Evolutionary conservation across 345 rosid genomes (phyloP), one percentile per base, ranked within the genome.

Genomic region (Acer negundo): DNA sequence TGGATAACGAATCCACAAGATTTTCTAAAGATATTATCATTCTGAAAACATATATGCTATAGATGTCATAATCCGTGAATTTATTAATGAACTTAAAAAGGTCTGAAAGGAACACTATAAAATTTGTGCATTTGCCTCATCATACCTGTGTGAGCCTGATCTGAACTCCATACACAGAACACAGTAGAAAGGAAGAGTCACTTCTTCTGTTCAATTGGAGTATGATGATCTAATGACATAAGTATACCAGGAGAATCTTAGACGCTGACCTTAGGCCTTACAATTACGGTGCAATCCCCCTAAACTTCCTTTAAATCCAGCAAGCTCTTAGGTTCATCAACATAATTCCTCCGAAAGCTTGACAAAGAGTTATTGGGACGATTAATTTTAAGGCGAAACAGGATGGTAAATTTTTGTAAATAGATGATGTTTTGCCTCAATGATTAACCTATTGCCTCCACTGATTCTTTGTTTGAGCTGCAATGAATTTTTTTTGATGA

Each of bases 251-350:
- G 56, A 76, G 51, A 67, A 56, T n/a, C 59, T 76, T 17, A 56
- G 55, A 42, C 3, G 31, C 65, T 49, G 23, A 47, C 68, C 67
- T 66, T 35, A 56, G 67, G 81, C 69, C 70, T 77, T 51, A 64
- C 74, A 61, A 62, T 23, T 62, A 40, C 68, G 69, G 73, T 66
- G 73, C 73, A 73, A 46, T 55, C 74, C 55, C 62, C n/a, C 65
- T 1, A 8, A 56, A 62, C 49, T 72, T 72, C 64, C 31, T n/a
- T 22, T 56, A 15, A 53, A 56, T 56, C 47, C 24, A 35, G 75
- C 49, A 11, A 35, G 47, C 51, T 56, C 38, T 31, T 42, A 65
- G 64, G 10, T 16, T 72, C 65, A 35, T 56, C 47, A 55, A 55
- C 10, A 10, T 26, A 71, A 42, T 42, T n/a, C 28, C 8, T 20